Conservation (phyloP, 2,329 filamentous ascomycete genomes). For the Domatiomyces catenatus region DNA sequence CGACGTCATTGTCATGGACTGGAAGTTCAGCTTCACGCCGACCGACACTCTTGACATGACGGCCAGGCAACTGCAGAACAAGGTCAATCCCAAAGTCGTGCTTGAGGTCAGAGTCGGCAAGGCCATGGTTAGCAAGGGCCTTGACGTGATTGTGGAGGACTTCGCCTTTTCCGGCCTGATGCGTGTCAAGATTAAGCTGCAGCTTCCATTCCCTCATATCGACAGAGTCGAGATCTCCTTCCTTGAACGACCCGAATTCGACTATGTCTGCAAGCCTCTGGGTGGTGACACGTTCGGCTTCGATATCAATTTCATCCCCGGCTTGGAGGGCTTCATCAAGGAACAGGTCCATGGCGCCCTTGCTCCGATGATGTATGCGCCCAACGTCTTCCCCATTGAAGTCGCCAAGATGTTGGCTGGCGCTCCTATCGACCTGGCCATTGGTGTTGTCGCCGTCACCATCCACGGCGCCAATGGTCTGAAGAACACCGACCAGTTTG, state of each 20-base stretch:
- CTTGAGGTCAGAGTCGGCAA: constrained; percentile 91
- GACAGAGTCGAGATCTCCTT: constrained; percentile 94
- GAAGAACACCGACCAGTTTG: constrained; percentile 90
- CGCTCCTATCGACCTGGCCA: constrained; percentile 83
- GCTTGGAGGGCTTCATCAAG: constrained; percentile 80
- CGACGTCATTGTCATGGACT: constrained; percentile 95
- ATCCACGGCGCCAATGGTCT: constrained; percentile 81
- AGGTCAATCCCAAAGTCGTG: constrained; percentile 92
- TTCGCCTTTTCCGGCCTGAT: constrained; percentile 93
- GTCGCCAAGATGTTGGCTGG: constrained; percentile 96
- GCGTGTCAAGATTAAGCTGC: constrained; percentile 94
- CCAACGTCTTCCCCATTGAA: constrained; percentile 95
- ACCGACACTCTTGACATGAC: constrained; percentile 91
- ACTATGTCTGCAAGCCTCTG: constrained; percentile 95
- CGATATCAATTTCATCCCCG: constrained; percentile 97
- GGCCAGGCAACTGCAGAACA: constrained; percentile 74
- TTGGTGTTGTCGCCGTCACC: constrained; percentile 83
- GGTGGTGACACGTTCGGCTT: constrained; percentile 92
- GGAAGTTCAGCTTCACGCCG: constrained; percentile 98
- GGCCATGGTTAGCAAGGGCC: constrained; percentile 88
- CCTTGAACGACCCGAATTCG: constrained; percentile 71
- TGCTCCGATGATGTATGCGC: constrained; percentile 93
- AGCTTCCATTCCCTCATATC: constrained; percentile 88
- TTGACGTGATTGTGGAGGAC: constrained; percentile 95
- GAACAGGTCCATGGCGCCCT: constrained; percentile 93